Evolutionary conservation across 2,329 filamentous ascomycete genomes (phyloP), one percentile per base, ranked within the genome.

Genomic region (Talaromyces islandicus): DNA sequence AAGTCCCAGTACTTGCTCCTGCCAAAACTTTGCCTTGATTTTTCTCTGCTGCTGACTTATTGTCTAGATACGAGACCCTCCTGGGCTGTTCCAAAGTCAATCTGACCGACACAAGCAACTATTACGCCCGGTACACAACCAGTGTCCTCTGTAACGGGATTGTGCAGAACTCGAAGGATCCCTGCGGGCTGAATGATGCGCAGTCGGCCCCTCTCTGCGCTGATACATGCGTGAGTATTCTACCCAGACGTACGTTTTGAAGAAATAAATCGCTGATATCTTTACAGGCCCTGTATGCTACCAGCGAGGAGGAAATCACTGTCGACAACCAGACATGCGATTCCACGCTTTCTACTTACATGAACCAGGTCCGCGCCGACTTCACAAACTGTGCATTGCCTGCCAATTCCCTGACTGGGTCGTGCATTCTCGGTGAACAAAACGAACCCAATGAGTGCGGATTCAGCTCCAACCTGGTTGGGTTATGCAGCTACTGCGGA

Each of bases 111-210:
- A 88, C 91, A 4, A 88, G 85, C 66, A 83, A 89, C 69, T 85
- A 92, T 69, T 99, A 99, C 76, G 93, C 94, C 54, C 88, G 94
- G 68, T 99, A 93, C 77, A 96, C 93, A 5, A 94, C 87, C 53
- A 94, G 90, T 63, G 88, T 95, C 64, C 83, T 99, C 65, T 99
- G 94, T 82, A 97, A 95, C 80, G 84, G 90, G 65, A 89, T 99
- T 70, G 85, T 99, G 56, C 94, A 99, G 75, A 92, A 91, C 71
- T 97, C 94, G 5, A 86, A 88, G 68, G 71, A 77, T 11, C 71
- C 82, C 27, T 99, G 94, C 76, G 76, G 78, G 21, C 78, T 95
- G 52, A 83, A 87, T 0, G 74, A 81, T n/a, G 76, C 81, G 30
- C 78, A 87, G 48, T 85, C 90, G 5, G 80, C 81, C 61, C 92